Evolutionary conservation across 163 green algal genomes (phyloP).

Genomic region (Scenedesmus sp.): DNA sequence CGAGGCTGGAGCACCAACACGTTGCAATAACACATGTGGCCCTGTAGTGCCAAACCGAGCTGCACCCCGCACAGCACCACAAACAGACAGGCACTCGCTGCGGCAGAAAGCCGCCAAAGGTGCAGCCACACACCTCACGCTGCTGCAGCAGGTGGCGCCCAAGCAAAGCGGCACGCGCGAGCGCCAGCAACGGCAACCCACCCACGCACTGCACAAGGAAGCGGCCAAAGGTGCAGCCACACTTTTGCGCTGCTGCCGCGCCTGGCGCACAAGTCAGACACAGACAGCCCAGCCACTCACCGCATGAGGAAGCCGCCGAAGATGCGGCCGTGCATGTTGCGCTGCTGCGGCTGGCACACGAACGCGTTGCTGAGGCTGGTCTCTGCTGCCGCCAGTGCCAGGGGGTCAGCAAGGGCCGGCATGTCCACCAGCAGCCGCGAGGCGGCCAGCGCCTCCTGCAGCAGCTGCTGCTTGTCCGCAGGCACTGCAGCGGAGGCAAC

Average conservation of each 20-base stretch:
- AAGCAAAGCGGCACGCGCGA: too few species aligned
- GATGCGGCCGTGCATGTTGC: constrained; percentile 87
- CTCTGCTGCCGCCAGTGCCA: constrained; percentile 34
- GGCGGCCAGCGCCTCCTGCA: constrained; percentile 23
- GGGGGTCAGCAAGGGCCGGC: constrained; percentile 66
- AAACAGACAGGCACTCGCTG: too few species aligned
- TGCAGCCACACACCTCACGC: too few species aligned
- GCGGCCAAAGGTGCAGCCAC: not conserved
- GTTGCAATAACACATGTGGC: too few species aligned
- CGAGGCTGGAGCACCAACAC: too few species aligned
- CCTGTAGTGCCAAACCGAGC: too few species aligned
- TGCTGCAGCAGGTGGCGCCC: too few species aligned
- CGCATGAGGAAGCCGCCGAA: constrained; percentile 89
- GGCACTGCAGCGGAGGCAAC: constrained; percentile 38
- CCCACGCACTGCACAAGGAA: too few species aligned
- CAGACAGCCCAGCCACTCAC: constrained; percentile 32
- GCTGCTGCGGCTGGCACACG: constrained; percentile 90
- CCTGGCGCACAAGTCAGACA: not conserved
- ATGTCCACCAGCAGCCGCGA: constrained; percentile 56
- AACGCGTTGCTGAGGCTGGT: constrained; percentile 86
- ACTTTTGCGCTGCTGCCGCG: not conserved
- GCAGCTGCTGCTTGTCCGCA: not conserved
- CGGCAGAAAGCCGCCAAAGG: too few species aligned
- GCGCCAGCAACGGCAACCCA: too few species aligned
- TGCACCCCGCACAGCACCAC: too few species aligned